Evolutionary conservation across 139 green algal genomes (phyloP), one percentile per base, ranked within the genome.

Genomic region (Gonium pectorale): DNA sequence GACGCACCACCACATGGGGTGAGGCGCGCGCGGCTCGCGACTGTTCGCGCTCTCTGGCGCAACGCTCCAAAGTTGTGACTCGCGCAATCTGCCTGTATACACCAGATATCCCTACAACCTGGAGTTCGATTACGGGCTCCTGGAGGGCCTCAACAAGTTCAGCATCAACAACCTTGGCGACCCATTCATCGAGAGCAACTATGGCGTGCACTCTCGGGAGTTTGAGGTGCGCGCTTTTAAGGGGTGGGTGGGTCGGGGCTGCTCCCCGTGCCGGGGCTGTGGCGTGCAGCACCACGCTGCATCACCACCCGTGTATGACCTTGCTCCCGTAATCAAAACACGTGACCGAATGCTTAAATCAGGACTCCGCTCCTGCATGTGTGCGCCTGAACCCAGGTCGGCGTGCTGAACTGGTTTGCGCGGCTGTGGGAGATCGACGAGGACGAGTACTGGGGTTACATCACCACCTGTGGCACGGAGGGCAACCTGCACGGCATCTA

Each of bases 101-200:
- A n/a, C n/a, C n/a, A 96, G 95, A 56, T 99, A 99, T 83, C 97
- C 97, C 0, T 99, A 99, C 94, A 99, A 99, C 89, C 90, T 99
- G n/a, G 97, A 99, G 70, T 99, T 99, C 90, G 94, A 99, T 82
- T 99, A 97, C 86, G 95, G 93, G 5, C 91, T 94, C 0, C 88
- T 99, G 59, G 93, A 98, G 85, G 90, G 90, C 22, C 87, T 98
- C 52, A 93, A 93, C 54, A 93, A 95, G 81, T 99, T 95, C 89
- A 97, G 93, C 90, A 99, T 99, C 88, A 99, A 99, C 90, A 99
- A 99, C 85, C 88, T 99, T 51, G 97, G 97, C 13, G 97, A 99
- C 83, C 97, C 97, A 0, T 99, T 98, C 81, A 98, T 99, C 71
- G 97, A 98, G 88, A 95, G 87, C 91, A 99, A 99, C 88, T 99